A percentile compares a stretch with the other conserved stretches of the same genome.
These are phyloP conservation scores for Aspergillus proliferans DNA, from an alignment of 2,329 filamentous ascomycete species.

Conservation along the genomic window DNA sequence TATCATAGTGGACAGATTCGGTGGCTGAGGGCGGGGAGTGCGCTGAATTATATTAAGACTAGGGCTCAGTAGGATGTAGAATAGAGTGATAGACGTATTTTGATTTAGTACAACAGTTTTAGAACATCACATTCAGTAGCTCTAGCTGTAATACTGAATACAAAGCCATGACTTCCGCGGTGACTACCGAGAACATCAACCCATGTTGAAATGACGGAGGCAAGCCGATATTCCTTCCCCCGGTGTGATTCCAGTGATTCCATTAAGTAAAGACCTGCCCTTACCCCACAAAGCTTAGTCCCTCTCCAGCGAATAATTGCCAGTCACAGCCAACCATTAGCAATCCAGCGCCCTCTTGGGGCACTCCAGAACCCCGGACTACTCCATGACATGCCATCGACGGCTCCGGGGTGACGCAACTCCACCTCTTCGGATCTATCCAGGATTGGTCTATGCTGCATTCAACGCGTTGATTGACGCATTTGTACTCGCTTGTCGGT, in stretches of 20 bases:
- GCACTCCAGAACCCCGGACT: constrained; percentile 1
- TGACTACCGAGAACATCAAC: no score
- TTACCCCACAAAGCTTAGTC: background rate
- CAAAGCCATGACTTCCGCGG: no score
- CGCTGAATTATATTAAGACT: constrained; percentile 29
- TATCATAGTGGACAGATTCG: constrained; percentile 26
- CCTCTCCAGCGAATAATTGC: background rate
- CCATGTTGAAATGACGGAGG: no score
- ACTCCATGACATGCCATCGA: background rate
- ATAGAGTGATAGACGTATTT: background rate
- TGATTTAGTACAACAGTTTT: background rate
- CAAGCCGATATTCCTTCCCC: no score
- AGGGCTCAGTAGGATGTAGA: background rate
- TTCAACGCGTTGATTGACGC: background rate
- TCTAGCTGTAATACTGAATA: no score
- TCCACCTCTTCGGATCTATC: background rate
- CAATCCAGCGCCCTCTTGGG: background rate
- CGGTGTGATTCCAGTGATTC: no score
- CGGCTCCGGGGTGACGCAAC: background rate
- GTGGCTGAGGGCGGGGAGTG: constrained; percentile 31
- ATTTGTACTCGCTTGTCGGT: background rate
- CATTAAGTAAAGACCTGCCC: no score
- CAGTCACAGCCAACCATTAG: background rate
- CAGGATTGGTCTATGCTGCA: background rate
- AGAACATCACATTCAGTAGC: no score